Conservation (phyloP, 1,139 yeast genomes). For the Schwanniomyces etchellsii region DNA sequence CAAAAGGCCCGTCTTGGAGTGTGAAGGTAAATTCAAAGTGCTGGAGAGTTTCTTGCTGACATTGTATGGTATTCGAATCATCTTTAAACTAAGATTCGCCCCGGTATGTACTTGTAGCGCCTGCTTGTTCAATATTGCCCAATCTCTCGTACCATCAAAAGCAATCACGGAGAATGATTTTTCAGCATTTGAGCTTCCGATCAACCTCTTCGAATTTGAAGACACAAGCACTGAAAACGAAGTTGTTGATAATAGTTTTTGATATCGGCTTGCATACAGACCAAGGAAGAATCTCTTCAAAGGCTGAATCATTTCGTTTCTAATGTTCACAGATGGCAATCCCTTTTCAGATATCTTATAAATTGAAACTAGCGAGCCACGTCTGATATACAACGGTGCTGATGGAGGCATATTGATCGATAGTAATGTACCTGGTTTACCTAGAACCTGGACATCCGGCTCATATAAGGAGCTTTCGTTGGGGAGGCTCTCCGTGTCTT, state of each 20-base stretch:
- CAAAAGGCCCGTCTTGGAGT: conserved; percentile 31
- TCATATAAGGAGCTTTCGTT: too few relatives aligned
- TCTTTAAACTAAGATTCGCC: conserved; percentile 34
- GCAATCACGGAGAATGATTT: conserved; percentile 38
- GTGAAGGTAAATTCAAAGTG: conserved; percentile 13
- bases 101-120: conserved; percentile 52
- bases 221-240: conserved; percentile 40
- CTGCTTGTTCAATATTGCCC: conserved; percentile 49
- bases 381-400: conserved; percentile 42
- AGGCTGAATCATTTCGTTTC: conserved; percentile 28
- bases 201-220: conserved; percentile 12
- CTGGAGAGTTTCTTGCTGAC: conserved; percentile 31
- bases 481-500: too few relatives aligned
- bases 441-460: conserved; percentile 33
- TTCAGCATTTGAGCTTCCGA: conserved; percentile 10
- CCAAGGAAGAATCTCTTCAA: conserved; percentile 38
- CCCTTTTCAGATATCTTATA: conserved; percentile 24
- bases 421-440: conserved; percentile 39
- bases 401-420: conserved; percentile 52
- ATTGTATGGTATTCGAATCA: conserved; percentile 32
- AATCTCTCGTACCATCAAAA: conserved; percentile 55
- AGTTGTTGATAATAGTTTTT: conserved; percentile 41
- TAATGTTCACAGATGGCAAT: conserved; percentile 21
- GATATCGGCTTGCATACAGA: conserved; percentile 35
- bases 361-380: conserved; percentile 45